Evolutionary conservation across 2,329 filamentous ascomycete genomes (phyloP), one percentile per base, ranked within the genome.

Genomic region (Xylariaceae sp.): DNA sequence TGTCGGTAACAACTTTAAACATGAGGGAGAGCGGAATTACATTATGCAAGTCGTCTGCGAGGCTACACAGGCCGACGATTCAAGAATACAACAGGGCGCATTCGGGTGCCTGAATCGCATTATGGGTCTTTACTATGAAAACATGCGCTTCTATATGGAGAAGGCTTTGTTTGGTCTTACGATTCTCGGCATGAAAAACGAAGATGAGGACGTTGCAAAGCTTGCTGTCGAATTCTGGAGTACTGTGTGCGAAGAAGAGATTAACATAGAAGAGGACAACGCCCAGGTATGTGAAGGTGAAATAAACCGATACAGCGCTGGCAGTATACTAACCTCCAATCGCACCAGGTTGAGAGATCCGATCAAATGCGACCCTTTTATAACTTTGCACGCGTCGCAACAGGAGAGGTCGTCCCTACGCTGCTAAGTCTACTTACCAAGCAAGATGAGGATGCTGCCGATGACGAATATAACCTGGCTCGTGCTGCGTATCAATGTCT

Each of bases 141-240:
- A 97, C 79, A 99, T 99, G 94, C 88, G 92, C 68, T 99, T 97
- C 77, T 99, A 99, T 80, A 99, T 99, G 94, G 94, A 99, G 81
- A 97, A 97, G 84, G 94, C 94, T 29, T 83, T 99, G 36, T 99
- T 99, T 67, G 94, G 94, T 53, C 82, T 99, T 33, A 99, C 94
- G 32, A 96, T 99, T 60, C 87, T 96, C 72, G 94, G 94, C 64
- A 99, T 99, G 94, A 97, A 96, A 84, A 95, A 86, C 67, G 88
- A 92, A 6, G 94, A 99, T 66, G 94, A 99, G 74, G 94, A 99
- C 71, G 94, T 99, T 48, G 90, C 94, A 58, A 99, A 99, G 82
- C 82, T 99, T 51, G 94, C 94, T 30, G 92, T 99, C 63, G 94
- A 99, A 73, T 99, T 99, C 78, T 99, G 94, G 94, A 97, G 93